Evolutionary conservation across 2,329 filamentous ascomycete species (phyloP).

Genomic region (Microcyclosporella mali): DNA sequence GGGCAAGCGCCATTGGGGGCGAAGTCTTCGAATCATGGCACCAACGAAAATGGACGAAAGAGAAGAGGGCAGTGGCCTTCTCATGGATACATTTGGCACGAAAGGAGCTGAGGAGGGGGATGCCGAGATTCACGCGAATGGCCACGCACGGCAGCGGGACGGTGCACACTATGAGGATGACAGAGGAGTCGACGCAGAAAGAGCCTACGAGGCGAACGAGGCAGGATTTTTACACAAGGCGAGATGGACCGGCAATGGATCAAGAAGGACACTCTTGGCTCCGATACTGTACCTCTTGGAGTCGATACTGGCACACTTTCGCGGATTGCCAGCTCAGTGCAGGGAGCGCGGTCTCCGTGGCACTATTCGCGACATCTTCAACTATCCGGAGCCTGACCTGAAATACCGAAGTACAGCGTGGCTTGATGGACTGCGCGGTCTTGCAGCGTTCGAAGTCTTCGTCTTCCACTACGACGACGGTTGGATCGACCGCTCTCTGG

Average conservation of each 20-base stretch:
- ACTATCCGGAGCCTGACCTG: conserved; percentile 9
- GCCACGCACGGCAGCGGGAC: background rate
- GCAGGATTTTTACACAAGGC: too few relatives aligned
- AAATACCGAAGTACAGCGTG: conserved; percentile 13
- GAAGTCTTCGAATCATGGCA: too few relatives aligned
- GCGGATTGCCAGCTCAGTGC: background rate
- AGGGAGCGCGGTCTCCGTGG: conserved; percentile 2
- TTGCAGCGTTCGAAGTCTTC: conserved; percentile 21
- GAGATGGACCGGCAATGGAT: too few relatives aligned
- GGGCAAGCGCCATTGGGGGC: too few relatives aligned
- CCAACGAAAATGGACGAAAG: background rate
- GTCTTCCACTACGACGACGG: conserved; percentile 19
- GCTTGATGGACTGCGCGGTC: conserved; percentile 21
- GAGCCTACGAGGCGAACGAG: too few relatives aligned
- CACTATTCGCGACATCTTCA: conserved; percentile 7
- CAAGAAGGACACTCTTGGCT: background rate
- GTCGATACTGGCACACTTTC: background rate
- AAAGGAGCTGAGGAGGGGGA: background rate
- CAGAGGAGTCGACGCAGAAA: background rate
- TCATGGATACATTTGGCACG: background rate
- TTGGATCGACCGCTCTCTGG: conserved; percentile 10
- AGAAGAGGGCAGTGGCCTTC: background rate
- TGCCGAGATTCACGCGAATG: background rate
- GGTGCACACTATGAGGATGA: background rate
- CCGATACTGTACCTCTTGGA: background rate